Conservation (phyloP, 768 basidiomycete species). For the Boletus rex-veris region DNA sequence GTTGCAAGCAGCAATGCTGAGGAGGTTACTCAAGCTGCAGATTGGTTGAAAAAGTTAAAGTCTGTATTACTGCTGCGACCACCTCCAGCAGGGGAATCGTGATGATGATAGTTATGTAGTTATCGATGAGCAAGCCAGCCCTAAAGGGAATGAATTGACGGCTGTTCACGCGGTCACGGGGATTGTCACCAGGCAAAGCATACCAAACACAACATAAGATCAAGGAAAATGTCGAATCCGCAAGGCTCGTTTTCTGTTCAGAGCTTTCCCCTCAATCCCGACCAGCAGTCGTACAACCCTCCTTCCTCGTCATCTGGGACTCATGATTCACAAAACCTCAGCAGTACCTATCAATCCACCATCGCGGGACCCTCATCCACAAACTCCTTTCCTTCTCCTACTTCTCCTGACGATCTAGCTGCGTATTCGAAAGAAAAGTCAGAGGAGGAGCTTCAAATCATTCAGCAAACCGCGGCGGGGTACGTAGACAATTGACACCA, state of each 20-base stretch:
- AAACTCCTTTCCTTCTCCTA: slow-evolving; percentile 1
- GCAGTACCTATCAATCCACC: slow-evolving; percentile 3
- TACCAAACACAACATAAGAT: slow-evolving; percentile 35
- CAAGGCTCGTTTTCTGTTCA: slow-evolving; percentile 30
- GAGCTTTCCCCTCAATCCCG: slow-evolving; percentile 21
- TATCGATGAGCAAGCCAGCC: slow-evolving; percentile 20
- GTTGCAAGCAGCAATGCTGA: slow-evolving; percentile 79
- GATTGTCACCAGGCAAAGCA: slow-evolving; percentile 34
- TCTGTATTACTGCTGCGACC: slow-evolving; percentile 27
- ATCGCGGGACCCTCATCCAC: slow-evolving; percentile 29
- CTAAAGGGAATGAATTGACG: slow-evolving; percentile 24
- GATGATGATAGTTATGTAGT: background rate
- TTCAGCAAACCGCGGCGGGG: slow-evolving; percentile 48
- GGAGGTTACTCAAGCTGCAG: slow-evolving; percentile 71
- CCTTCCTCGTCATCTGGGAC: slow-evolving; percentile 1
- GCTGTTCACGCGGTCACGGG: slow-evolving; percentile 38
- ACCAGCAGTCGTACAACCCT: slow-evolving; percentile 3
- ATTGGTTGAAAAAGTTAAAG: slow-evolving; percentile 62
- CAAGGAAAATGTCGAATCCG: slow-evolving; percentile 33
- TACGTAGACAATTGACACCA: slow-evolving; percentile 24
- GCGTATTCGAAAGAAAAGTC: slow-evolving; percentile 37
- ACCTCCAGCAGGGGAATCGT: background rate
- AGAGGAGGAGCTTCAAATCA: slow-evolving; percentile 50
- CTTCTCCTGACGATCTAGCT: slow-evolving; percentile 14
- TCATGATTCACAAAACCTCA: slow-evolving; percentile 4